Evolutionary conservation across 352 stramenopile genomes (phyloP), one percentile per base, ranked within the genome.

Genomic region (Pythium dissimile): DNA sequence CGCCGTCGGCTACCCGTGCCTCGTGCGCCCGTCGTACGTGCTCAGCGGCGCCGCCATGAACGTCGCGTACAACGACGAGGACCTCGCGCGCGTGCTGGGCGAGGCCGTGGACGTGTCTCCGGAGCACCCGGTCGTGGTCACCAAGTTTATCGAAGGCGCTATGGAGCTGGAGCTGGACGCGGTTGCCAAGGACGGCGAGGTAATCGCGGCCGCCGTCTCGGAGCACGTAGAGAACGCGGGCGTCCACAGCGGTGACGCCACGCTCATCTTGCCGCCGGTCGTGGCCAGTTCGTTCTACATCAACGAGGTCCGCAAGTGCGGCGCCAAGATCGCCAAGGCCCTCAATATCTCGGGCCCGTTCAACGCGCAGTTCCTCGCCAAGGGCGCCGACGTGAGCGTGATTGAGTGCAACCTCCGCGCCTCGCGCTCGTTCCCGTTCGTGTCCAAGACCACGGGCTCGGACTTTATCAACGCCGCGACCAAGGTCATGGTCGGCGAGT

Each of bases 81-180:
- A 99, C 69, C 80, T 99, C 48, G 61, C 67, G 6, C 87, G 88
- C 66, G 56, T 91, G 56, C 75, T 48, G 61, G 82, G 56, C 41
- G 72, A 86, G 28, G 75, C 97, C 43, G 91, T 99, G 32, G 90
- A 93, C 48, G 82, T 86, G 9, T 97, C 97, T n/a, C n/a, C n/a
- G n/a, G 73, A 86, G 72, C 93, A 96, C 51, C 97, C 96, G 34
- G 96, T 99, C 55, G 97, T 97, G 66, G 92, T 99, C 23, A 97
- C 94, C 35, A 98, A 99, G 71, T 99, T 99, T 72, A 97, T 99
- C 53, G 45, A 97, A 47, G 94, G 96, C 62, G 95, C 96, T 10
- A 99, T 98, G 70, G 98, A 99, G 77, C 97, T 99, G 50, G 98
- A 99, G 79, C 98, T 99, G 58, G 97, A 99, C 71, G 97, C 81